phyloP scores from a whole-genome alignment of 805 yeast species.

The Torulaspora microellipsoides region DNA sequence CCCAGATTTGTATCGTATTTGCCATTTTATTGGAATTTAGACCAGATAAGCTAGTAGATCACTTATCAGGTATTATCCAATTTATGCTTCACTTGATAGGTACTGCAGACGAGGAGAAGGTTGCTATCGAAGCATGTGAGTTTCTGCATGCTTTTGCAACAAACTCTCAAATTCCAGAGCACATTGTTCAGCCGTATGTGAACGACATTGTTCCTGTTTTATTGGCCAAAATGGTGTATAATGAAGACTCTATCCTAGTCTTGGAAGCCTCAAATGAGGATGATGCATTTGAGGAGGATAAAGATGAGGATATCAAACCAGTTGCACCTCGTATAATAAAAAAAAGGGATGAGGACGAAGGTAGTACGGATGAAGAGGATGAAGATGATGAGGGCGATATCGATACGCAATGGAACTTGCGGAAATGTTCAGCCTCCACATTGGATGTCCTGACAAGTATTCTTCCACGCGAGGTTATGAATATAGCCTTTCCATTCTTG shows the following conservation, averaged over 20 bases:
- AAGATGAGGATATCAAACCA: slow-evolving; percentile 84
- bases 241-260: slow-evolving; percentile 70
- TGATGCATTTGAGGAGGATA: slow-evolving; percentile 73
- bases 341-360: slow-evolving; percentile 44
- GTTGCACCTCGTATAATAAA: slow-evolving; percentile 61
- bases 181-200: slow-evolving; percentile 53
- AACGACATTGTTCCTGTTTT: slow-evolving; percentile 68
- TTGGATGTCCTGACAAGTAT: slow-evolving; percentile 72
- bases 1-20: slow-evolving; percentile 75
- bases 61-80: slow-evolving; percentile 78
- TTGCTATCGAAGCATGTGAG: slow-evolving; percentile 90
- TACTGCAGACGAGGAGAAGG: slow-evolving; percentile 54
- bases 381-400: slow-evolving; percentile 60
- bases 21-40: slow-evolving; percentile 64
- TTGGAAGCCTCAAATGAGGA: slow-evolving; percentile 59
- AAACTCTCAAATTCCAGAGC: slow-evolving; percentile 48
- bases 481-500: slow-evolving; percentile 66
- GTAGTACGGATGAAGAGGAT: slow-evolving; percentile 62
- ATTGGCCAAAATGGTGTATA: slow-evolving; percentile 78
- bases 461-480: slow-evolving; percentile 63
- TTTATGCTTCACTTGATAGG: slow-evolving; percentile 78
- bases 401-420: slow-evolving; percentile 77
- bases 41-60: slow-evolving; percentile 76
- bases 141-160: slow-evolving; percentile 75
- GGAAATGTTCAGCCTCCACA: slow-evolving; percentile 94